Base-by-base conservation (phyloP, 371 early-diverging fungal species). In the Mortierella sp. region DNA sequence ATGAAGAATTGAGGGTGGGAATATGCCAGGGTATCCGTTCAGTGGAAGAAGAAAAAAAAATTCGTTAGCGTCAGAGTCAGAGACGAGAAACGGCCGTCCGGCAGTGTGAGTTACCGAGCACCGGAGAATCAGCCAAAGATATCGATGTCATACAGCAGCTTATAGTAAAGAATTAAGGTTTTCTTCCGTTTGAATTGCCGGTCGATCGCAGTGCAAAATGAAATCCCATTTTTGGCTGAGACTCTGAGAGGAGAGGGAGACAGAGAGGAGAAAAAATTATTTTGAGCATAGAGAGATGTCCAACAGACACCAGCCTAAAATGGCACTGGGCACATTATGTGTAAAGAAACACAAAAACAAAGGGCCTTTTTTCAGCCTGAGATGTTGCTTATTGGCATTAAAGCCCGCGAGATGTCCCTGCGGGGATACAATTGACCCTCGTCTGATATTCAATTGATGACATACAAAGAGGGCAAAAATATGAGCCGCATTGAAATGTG, bases 81-180 rank as follows among this genome's bases (percentile, higher is more conserved):
- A 32, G 38, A 65, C 6, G 38, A 32, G 38, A 38, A 38, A 38
- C 65, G 65, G 65, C 65, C 18, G 65, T 18, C 65, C 65, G 65
- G 65, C 65, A 65, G 65, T 65, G 65, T 65, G 65, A 65, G 65
- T 65, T 65, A 65, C 65, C 65, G 65, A 65, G 41, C 21, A 38
- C 65, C 63, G 58, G 14, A n/a, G 35, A 35, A 21, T 65, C 35
- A 65, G 38, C 65, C 21, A 11, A 32, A 32, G 32, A 60, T 46
- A 55, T 29, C 60, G 29, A 60, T 60, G 60, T 60, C 60, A 60
- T 60, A 32, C 16, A 16, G 32, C 32, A 12, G 58, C 21, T 0
- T 4, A n/a, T 8, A 60, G 27, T 4, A 16, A 14, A 60, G 16
- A 60, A 32, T 32, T 60, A 32, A 60, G 16, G 60, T 60, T 60